These are phyloP conservation scores for Cystobasidium tubakii DNA, from an alignment of 768 basidiomycete species.

Conservation along the genomic window DNA sequence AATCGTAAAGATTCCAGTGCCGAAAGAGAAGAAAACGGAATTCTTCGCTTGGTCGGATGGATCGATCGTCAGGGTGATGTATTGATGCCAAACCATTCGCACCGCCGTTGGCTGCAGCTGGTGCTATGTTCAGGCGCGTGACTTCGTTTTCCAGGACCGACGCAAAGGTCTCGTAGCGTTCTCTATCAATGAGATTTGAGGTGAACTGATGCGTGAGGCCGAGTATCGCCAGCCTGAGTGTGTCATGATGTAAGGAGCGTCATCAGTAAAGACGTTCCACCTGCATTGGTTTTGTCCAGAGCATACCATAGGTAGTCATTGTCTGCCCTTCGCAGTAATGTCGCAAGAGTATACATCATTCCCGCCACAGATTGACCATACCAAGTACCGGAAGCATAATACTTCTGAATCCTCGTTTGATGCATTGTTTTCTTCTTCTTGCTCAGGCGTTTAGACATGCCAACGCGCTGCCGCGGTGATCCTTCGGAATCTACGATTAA, in stretches of 20 bases:
- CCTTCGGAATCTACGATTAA: conserved; percentile 46
- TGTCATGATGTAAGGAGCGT: no score
- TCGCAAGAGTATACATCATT: conserved; percentile 81
- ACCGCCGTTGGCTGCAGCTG: neutral
- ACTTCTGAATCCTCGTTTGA: conserved; percentile 63
- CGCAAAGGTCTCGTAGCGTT: conserved; percentile 75
- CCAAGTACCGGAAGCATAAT: conserved; percentile 78
- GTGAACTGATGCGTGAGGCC: conserved; percentile 90
- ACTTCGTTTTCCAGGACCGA: conserved; percentile 83
- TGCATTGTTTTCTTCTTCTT: conserved; percentile 65
- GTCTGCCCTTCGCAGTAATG: conserved; percentile 81
- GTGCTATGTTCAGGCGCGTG: conserved; percentile 64
- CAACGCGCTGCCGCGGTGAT: neutral
- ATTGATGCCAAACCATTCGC: conserved; percentile 17
- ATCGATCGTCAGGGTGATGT: conserved; percentile 66
- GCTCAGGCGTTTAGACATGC: conserved; percentile 57
- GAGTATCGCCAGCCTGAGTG: conserved; percentile 87
- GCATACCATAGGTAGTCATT: conserved; percentile 85
- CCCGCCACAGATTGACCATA: conserved; percentile 84
- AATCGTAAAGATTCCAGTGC: conserved; percentile 96
- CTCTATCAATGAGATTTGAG: conserved; percentile 77
- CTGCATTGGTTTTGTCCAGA: no score
- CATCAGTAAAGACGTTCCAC: no score
- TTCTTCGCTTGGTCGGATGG: conserved; percentile 77
- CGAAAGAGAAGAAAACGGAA: conserved; percentile 88